Base-by-base conservation (phyloP, 2,329 filamentous ascomycete genomes). In the Fusarium sp. region DNA sequence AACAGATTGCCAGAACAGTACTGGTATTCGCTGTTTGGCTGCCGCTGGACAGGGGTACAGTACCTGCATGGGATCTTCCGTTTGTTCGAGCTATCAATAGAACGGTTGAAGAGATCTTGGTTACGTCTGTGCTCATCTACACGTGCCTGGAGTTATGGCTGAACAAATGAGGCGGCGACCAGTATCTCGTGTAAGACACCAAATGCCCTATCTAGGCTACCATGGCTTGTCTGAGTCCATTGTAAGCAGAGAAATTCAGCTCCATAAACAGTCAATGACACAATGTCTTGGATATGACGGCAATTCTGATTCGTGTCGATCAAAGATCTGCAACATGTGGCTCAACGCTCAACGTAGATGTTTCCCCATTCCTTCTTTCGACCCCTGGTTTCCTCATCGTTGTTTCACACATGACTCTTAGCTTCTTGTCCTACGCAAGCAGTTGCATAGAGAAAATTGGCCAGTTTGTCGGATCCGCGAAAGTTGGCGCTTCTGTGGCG, bases 321-420 rank as follows among this genome's bases (percentile, higher is more conserved):
- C 22, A 28, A 52, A 42, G 36, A 61, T 60, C 33, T 48, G 61
- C 66, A 42, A 33, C 26, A 24, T 22, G 66, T 69, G 66, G 66
- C 62, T 67, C 52, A 70, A 67, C 40, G 59, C 59, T 56, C 59
- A 58, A 52, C 63, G 44, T 58, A 38, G 39, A 52, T 46, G 46
- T n/a, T 53, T 45, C 33, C 45, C 42, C 64, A 67, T 67, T 65
- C 43, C 46, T 50, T 46, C n/a, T 42, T 17, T 31, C 8, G 28
- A 24, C 58, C 44, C 57, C 53, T 68, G 59, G 38, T 44, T 24
- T 45, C 24, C 28, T 46, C 40, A 36, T 50, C 6, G 50, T 57
- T 20, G 66, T 70, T 68, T 70, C 63, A 70, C 36, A 22, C 38
- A 39, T 34, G 43, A 50, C 63, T 42, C 51, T 38, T 54, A 46